Conservation (phyloP, 805 yeast species). For the Kodamaea fukazawae region DNA sequence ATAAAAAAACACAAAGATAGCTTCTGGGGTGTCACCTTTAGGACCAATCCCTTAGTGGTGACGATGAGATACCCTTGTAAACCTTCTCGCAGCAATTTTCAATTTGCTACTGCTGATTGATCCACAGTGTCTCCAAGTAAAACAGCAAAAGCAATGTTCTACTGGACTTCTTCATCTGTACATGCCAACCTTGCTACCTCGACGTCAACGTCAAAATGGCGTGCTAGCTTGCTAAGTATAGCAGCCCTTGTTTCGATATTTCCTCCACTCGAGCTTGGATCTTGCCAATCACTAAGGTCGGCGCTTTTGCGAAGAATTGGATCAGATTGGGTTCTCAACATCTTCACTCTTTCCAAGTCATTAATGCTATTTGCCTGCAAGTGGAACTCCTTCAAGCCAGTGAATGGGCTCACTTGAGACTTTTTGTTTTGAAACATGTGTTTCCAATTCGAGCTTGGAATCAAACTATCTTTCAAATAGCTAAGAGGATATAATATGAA, state of each 20-base stretch:
- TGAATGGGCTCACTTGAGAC: slow-evolving; percentile 6
- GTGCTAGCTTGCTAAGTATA: slow-evolving; percentile 6
- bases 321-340: background rate
- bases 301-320: too few relatives aligned
- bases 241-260: slow-evolving; percentile 8
- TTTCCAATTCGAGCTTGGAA: background rate
- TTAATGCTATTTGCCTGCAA: slow-evolving; percentile 2
- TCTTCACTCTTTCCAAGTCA: too few relatives aligned
- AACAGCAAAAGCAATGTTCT: background rate
- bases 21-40: too few relatives aligned
- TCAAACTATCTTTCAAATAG: slow-evolving; percentile 1
- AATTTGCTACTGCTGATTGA: too few relatives aligned
- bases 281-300: background rate
- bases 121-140: too few relatives aligned
- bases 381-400: slow-evolving; percentile 8
- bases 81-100: too few relatives aligned
- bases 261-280: slow-evolving; percentile 2
- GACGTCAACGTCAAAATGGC: slow-evolving; percentile 9
- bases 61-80: too few relatives aligned
- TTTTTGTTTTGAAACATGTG: background rate
- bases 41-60: too few relatives aligned
- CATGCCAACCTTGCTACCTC: background rate
- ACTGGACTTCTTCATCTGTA: background rate
- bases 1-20: too few relatives aligned
- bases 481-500: slow-evolving; percentile 8